phyloP scores from a whole-genome alignment of 495 filamentous ascomycete genomes.

The Aspergillus homomorphus region DNA sequence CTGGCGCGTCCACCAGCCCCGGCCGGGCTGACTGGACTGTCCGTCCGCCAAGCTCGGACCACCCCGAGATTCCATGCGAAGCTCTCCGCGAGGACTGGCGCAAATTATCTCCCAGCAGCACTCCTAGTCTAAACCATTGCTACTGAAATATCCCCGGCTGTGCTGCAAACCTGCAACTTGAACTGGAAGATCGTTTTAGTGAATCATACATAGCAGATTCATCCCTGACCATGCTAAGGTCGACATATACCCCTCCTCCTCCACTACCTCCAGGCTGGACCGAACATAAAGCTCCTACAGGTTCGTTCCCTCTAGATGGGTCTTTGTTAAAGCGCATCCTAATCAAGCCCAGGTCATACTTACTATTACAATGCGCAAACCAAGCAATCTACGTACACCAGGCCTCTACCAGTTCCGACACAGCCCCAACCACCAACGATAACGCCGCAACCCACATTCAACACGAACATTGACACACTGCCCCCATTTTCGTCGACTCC shows the following conservation, averaged over 20 bases:
- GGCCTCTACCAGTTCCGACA: constrained; percentile 48
- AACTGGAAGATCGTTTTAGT: too few relatives aligned
- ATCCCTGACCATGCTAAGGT: constrained; percentile 36
- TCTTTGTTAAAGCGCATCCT: constrained; percentile 7
- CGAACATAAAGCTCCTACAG: constrained; percentile 86
- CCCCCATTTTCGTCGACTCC: constrained; percentile 45
- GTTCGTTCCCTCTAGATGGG: constrained; percentile 33
- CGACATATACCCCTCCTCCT: constrained; percentile 43
- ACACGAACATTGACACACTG: constrained; percentile 30
- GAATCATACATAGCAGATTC: not conserved
- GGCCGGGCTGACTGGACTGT: not conserved
- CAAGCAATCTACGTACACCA: constrained; percentile 82
- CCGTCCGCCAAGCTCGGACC: constrained; percentile 47
- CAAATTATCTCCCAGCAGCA: constrained; percentile 1
- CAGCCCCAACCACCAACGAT: constrained; percentile 29
- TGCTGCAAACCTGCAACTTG: too few relatives aligned
- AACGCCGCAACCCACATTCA: constrained; percentile 18
- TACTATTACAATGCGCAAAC: constrained; percentile 90
- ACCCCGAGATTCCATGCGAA: constrained; percentile 33
- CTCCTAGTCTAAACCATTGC: too few relatives aligned
- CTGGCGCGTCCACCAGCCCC: constrained; percentile 42
- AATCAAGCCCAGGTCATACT: constrained; percentile 57
- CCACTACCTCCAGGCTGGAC: constrained; percentile 82
- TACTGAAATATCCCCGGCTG: too few relatives aligned
- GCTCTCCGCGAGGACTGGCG: constrained; percentile 13